These are phyloP conservation scores for Malania oleifera DNA, from an alignment of 164 flowering plant genomes.

Conservation along the genomic window DNA sequence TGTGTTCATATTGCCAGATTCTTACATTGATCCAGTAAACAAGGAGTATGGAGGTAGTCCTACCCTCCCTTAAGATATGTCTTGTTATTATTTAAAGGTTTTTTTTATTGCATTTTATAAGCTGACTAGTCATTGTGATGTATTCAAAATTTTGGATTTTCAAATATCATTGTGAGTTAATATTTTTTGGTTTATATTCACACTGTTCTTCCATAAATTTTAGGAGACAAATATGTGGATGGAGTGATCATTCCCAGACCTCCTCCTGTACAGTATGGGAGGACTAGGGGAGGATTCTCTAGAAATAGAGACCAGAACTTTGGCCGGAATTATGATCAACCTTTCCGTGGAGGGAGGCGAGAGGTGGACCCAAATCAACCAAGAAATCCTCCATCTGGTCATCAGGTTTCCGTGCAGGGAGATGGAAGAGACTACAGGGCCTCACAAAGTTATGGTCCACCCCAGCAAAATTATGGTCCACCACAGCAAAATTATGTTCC, in stretches of 20 bases:
- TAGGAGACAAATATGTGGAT: constrained; percentile 90
- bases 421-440: constrained; percentile 27
- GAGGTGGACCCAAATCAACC: constrained; percentile 31
- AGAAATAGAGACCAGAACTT: too few species aligned
- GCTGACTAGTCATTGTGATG: background rate
- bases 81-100: background rate
- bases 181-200: background rate
- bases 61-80: background rate
- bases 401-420: constrained; percentile 30
- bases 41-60: constrained; percentile 89
- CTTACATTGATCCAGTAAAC: constrained; percentile 84
- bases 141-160: background rate
- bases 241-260: constrained; percentile 82
- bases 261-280: constrained; percentile 63
- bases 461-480: constrained; percentile 1
- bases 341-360: too few species aligned
- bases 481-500: constrained; percentile 30
- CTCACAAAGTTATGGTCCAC: constrained; percentile 20
- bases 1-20: constrained; percentile 85
- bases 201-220: background rate
- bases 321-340: constrained; percentile 30
- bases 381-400: constrained; percentile 23
- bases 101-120: background rate
- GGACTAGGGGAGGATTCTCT: constrained; percentile 30
- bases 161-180: background rate